Evolutionary conservation across 1,139 yeast species (phyloP).

Genomic region (Yamadazyma sp.): DNA sequence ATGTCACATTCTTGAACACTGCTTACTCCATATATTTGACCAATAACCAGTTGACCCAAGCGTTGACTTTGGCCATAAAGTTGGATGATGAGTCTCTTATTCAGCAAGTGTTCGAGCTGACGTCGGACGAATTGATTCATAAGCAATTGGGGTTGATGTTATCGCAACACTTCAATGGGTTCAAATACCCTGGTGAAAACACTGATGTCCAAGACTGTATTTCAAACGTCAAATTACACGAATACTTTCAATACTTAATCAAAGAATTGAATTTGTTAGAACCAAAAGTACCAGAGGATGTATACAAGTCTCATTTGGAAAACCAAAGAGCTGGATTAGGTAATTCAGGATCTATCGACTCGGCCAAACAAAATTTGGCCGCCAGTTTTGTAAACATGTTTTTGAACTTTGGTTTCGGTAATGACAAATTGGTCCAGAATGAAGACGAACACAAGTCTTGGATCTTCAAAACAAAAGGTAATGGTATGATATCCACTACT

Average conservation of each 20-base stretch:
- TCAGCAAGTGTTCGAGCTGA: constrained; percentile 72
- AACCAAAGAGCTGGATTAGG: constrained; percentile 57
- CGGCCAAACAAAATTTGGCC: constrained; percentile 96
- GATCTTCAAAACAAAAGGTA: constrained; percentile 90
- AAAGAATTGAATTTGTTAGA: constrained; percentile 86
- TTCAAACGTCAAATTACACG: constrained; percentile 76
- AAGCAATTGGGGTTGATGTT: constrained; percentile 90
- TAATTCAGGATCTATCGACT: constrained; percentile 72
- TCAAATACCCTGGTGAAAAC: constrained; percentile 60
- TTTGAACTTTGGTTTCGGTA: constrained; percentile 86
- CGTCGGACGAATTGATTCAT: constrained; percentile 70
- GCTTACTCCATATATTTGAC: constrained; percentile 86
- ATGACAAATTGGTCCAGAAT: constrained; percentile 77
- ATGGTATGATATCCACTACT: constrained; percentile 91
- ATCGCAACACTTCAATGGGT: constrained; percentile 83
- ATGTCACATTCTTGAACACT: constrained; percentile 78
- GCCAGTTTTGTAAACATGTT: constrained; percentile 91
- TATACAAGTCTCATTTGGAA: constrained; percentile 88
- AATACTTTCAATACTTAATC: constrained; percentile 75
- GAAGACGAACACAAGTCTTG: constrained; percentile 74
- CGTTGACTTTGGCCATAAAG: constrained; percentile 84
- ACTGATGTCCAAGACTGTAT: constrained; percentile 84
- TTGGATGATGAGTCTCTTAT: constrained; percentile 81
- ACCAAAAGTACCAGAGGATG: constrained; percentile 93
- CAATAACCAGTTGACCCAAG: constrained; percentile 83